phyloP scores from a whole-genome alignment of 2,329 filamentous ascomycete genomes.

The Claviceps paspali region DNA sequence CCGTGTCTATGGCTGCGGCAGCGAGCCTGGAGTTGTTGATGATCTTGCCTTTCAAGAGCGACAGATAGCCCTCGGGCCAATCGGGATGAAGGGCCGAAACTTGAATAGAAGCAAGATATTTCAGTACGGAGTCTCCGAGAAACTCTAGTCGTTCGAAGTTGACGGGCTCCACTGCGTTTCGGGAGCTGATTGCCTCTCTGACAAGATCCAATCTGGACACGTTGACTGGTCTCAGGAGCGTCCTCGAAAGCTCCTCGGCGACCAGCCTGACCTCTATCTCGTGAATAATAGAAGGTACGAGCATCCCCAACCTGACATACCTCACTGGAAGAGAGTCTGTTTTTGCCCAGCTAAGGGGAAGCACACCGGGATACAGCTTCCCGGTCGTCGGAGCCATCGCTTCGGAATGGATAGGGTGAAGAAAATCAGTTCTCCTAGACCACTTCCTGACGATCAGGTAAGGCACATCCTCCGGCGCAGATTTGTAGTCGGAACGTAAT shows the following conservation, averaged over 20 bases:
- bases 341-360: conserved; percentile 32
- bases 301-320: conserved; percentile 35
- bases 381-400: conserved; percentile 12
- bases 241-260: conserved; percentile 38
- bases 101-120: conserved; percentile 54
- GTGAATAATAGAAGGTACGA: conserved; percentile 61
- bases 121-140: conserved; percentile 71
- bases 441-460: conserved; percentile 35
- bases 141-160: conserved; percentile 83
- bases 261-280: conserved; percentile 51
- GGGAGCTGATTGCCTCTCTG: conserved; percentile 54
- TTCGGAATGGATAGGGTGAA: conserved; percentile 25
- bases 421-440: conserved; percentile 42
- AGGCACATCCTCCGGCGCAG: conserved; percentile 26
- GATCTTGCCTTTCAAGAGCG: conserved; percentile 48
- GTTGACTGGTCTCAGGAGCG: conserved; percentile 22
- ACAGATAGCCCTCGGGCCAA: conserved; percentile 67
- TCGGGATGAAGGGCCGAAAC: conserved; percentile 40
- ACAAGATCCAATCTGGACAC: conserved; percentile 42
- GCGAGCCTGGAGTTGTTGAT: conserved; percentile 65
- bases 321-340: conserved; percentile 31
- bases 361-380: conserved; percentile 27
- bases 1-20: conserved; percentile 43
- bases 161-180: conserved; percentile 38
- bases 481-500: conserved; percentile 19